A percentile compares a stretch with the other conserved stretches of the same genome.
Conservation (phyloP, 768 basidiomycete species). For the Paxillus ammoniavirescens region DNA sequence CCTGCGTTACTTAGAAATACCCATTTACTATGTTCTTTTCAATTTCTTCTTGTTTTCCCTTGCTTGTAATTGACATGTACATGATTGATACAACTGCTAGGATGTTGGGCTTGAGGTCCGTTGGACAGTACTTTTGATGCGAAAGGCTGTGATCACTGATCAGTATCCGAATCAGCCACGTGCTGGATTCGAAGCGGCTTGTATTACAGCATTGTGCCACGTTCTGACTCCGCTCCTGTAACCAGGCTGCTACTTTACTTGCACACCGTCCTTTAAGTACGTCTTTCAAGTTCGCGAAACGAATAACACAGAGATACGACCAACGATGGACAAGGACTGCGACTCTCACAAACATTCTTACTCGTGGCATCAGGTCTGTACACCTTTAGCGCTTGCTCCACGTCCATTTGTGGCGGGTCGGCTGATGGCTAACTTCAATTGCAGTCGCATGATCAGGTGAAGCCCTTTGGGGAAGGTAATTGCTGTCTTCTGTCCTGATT, state of each 20-base stretch:
- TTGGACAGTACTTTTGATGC: neutral
- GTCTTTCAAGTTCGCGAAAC: slow-evolving; percentile 13
- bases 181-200: neutral
- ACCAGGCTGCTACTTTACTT: slow-evolving; percentile 11
- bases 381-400: neutral
- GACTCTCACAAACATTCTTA: slow-evolving; percentile 46
- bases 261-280: slow-evolving; percentile 3
- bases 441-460: slow-evolving; percentile 85
- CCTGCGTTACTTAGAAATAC: slow-evolving; percentile 24
- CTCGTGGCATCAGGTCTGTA: slow-evolving; percentile 83
- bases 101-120: slow-evolving; percentile 10
- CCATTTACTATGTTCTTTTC: slow-evolving; percentile 11
- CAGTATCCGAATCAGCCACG: neutral
- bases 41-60: slow-evolving; percentile 2
- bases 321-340: slow-evolving; percentile 24
- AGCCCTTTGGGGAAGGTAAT: slow-evolving; percentile 13
- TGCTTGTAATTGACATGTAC: slow-evolving; percentile 27
- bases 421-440: slow-evolving; percentile 12
- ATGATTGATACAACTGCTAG: slow-evolving; percentile 17
- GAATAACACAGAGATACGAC: slow-evolving; percentile 9
- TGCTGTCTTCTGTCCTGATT: slow-evolving; percentile 17
- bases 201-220: slow-evolving; percentile 4
- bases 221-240: slow-evolving; percentile 35
- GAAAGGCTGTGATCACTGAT: neutral
- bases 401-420: slow-evolving; percentile 13